A percentile compares a stretch with the other conserved stretches of the same genome.
phyloP scores from a whole-genome alignment of 2,329 filamentous ascomycete species.

The Phialemoniopsis sp. region DNA sequence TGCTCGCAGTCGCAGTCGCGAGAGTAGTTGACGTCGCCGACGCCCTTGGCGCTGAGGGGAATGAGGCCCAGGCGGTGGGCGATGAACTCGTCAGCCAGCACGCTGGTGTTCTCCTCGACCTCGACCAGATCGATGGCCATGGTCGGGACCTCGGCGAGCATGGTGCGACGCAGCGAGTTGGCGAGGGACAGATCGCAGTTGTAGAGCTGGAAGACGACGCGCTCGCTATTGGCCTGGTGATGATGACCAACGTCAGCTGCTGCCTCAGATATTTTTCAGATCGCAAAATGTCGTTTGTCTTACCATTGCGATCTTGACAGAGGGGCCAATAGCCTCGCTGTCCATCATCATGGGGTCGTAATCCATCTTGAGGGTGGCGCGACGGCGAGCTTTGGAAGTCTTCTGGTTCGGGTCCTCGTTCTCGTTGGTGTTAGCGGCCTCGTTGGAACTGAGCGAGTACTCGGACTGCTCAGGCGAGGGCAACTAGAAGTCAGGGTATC shows the following conservation, averaged over 20 bases:
- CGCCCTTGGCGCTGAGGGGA: constrained; percentile 78
- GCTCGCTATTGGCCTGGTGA: constrained; percentile 67
- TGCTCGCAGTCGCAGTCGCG: constrained; percentile 97
- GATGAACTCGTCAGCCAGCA: constrained; percentile 93
- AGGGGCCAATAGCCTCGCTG: constrained; percentile 50
- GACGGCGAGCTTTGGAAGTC: background rate
- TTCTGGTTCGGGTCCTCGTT: background rate
- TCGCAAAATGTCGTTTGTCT: constrained; percentile 2
- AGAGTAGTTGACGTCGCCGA: constrained; percentile 79
- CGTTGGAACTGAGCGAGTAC: background rate
- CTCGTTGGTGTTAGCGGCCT: background rate
- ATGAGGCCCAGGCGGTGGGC: constrained; percentile 88
- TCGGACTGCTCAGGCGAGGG: constrained; percentile 1
- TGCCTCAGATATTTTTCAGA: background rate
- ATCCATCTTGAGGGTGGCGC: constrained; percentile 36
- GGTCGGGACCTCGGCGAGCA: constrained; percentile 91
- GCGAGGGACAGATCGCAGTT: constrained; percentile 88
- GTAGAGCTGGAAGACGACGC: constrained; percentile 87
- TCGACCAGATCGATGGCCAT: constrained; percentile 94
- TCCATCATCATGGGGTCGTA: constrained; percentile 59
- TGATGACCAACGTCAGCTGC: constrained; percentile 3
- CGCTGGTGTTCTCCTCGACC: constrained; percentile 89
- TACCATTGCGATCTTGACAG: constrained; percentile 59
- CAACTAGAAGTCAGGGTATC: background rate
- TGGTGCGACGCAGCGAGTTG: constrained; percentile 85